Evolutionary conservation across 2,329 filamentous ascomycete species (phyloP), one percentile per base, ranked within the genome.

Genomic region (Annulohypoxylon truncatum): DNA sequence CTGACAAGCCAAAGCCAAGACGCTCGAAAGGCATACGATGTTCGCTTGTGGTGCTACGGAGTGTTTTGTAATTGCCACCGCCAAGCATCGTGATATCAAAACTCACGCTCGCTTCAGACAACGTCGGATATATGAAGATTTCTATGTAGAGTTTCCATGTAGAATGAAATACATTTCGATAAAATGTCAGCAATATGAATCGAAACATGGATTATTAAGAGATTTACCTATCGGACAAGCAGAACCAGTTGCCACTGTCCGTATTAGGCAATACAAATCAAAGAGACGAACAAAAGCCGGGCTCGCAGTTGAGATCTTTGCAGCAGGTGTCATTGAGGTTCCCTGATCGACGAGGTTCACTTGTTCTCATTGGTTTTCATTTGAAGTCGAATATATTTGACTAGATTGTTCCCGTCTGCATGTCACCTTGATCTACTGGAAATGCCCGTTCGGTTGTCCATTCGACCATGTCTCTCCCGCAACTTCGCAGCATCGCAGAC

Each of bases 271-370:
- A 70, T 57, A 63, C 12, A 66, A 50, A 59, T 58, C 50, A 63
- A 61, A 55, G 44, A 24, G 58, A 68, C 67, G 67, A 70, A 68
- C 67, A 68, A 66, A 68, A 70, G 65, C 67, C 65, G 61, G 67
- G 56, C 61, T 60, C 53, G 28, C 52, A 56, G 59, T 61, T 65
- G 53, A 63, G 54, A 66, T 66, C 52, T 66, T 68, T 70, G 61
- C 61, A 70, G 67, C 33, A 70, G 65, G 67, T 70, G 55, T 53
- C 58, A 70, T 70, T 52, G 48, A 48, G 29, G 42, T 60, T 58
- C 42, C 64, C 33, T 66, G 67, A 70, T 70, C 67, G 65, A 66
- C 67, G 59, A 10, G 35, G 46, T 42, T 22, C 2, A 29, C 3
- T 40, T 2, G 9, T 26, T 67, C 51, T 63, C 28, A 70, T 70